Percentiles rank a stretch among this genome's conserved stretches.
Evolutionary conservation across 768 basidiomycete species (phyloP).

Genomic region (Kockovaella imperatae): DNA sequence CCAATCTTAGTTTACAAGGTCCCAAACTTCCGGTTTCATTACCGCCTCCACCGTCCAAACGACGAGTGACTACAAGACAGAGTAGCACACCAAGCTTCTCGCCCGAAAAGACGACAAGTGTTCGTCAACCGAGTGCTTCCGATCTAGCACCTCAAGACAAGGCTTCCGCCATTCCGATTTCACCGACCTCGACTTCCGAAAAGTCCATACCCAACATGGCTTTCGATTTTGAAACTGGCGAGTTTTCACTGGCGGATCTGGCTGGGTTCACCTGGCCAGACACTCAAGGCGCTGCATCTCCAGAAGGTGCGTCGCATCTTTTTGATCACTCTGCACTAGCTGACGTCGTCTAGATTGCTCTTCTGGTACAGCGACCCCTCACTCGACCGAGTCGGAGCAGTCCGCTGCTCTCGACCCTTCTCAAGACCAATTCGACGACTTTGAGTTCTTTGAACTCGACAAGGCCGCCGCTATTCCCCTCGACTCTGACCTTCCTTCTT

Average conservation of each 20-base stretch:
- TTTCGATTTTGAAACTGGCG: neutral
- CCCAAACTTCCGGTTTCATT: no score
- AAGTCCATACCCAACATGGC: neutral
- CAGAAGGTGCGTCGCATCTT: no score
- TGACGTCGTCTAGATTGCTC: no score
- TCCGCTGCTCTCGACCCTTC: slow-evolving; percentile 24
- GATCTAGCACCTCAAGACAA: neutral
- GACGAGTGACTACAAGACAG: no score
- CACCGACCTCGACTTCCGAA: neutral
- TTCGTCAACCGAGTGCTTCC: slow-evolving; percentile 3
- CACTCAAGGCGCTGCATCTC: no score
- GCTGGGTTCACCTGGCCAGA: no score
- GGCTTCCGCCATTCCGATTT: neutral
- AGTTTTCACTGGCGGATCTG: no score
- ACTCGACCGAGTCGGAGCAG: slow-evolving; percentile 30
- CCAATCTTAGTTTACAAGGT: no score
- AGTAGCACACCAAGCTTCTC: no score
- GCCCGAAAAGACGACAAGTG: slow-evolving; percentile 10
- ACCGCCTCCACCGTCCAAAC: slow-evolving; percentile 7
- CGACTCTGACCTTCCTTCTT: slow-evolving; percentile 1
- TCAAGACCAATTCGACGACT: slow-evolving; percentile 16
- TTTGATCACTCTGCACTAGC: no score
- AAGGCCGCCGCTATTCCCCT: no score
- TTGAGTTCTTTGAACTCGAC: slow-evolving; percentile 16
- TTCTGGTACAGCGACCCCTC: slow-evolving; percentile 15